These are phyloP conservation scores for Pseudonitzschia multistriata DNA, from an alignment of 108 stramenopile species.

Conservation along the genomic window DNA sequence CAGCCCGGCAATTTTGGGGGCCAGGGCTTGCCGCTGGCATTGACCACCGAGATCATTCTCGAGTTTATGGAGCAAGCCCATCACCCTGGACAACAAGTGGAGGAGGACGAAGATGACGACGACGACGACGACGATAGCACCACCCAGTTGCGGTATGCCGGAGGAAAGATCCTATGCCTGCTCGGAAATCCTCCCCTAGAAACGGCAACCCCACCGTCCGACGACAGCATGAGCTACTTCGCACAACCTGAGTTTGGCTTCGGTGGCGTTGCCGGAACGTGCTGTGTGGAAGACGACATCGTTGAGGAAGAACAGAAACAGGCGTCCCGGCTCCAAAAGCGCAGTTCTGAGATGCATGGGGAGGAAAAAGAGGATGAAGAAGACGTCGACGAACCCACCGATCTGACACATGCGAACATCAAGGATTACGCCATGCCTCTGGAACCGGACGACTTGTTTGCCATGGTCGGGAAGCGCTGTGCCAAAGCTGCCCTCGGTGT, in stretches of 20 bases:
- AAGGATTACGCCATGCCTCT: constrained; percentile 10
- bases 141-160: constrained; percentile 37
- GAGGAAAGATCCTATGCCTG: constrained; percentile 48
- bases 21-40: constrained; percentile 6
- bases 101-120: constrained; percentile 12
- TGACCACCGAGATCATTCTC: constrained; percentile 29
- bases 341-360: not conserved
- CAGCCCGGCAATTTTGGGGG: too few relatives aligned
- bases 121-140: not conserved
- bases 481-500: constrained; percentile 47
- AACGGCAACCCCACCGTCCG: constrained; percentile 5
- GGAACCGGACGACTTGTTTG: constrained; percentile 32
- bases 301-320: not conserved
- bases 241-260: constrained; percentile 12
- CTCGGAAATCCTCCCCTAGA: constrained; percentile 43
- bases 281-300: constrained; percentile 3
- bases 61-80: constrained; percentile 41
- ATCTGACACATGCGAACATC: constrained; percentile 31
- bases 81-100: constrained; percentile 20
- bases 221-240: not conserved
- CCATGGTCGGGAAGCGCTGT: constrained; percentile 34
- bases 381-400: constrained; percentile 19
- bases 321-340: not conserved
- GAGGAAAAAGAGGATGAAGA: constrained; percentile 3
- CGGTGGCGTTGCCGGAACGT: constrained; percentile 32